Evolutionary conservation across 345 rosid genomes (phyloP).

Genomic region (Triadica sebifera): DNA sequence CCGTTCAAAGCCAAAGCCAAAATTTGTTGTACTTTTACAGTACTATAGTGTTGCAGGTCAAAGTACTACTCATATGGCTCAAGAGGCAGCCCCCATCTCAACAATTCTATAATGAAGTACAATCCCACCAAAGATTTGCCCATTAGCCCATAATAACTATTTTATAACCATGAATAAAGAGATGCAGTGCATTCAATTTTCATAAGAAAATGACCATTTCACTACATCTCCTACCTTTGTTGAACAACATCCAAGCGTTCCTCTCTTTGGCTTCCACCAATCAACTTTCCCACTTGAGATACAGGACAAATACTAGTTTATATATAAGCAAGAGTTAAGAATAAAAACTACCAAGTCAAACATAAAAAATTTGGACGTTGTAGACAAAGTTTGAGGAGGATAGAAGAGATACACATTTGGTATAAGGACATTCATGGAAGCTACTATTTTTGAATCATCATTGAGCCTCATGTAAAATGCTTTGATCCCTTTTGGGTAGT

Average conservation of each 20-base stretch:
- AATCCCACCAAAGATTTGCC: background rate
- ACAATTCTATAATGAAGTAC: conserved; percentile 42
- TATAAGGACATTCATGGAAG: conserved; percentile 96
- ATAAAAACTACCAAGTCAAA: background rate
- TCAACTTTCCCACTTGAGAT: conserved; percentile 82
- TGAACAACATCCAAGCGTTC: conserved; percentile 65
- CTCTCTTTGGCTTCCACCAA: conserved; percentile 99
- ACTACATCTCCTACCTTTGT: conserved; percentile 46
- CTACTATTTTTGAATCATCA: conserved; percentile 82
- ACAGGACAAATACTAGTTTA: background rate
- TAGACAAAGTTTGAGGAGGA: background rate
- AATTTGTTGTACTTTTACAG: conserved; percentile 83
- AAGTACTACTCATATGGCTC: conserved; percentile 94
- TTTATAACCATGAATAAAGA: background rate
- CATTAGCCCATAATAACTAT: background rate
- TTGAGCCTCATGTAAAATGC: conserved; percentile 97
- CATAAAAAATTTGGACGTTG: background rate
- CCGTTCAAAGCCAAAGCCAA: conserved; percentile 89
- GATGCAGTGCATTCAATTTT: too few relatives aligned
- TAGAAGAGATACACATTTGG: conserved; percentile 58
- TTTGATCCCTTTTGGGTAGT: conserved; percentile 90
- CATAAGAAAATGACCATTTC: too few relatives aligned
- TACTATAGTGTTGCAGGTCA: conserved; percentile 81
- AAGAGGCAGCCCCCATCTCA: conserved; percentile 69
- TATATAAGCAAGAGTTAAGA: background rate